Percentiles rank a stretch among this genome's conserved stretches.
Evolutionary conservation across 2,329 filamentous ascomycete genomes (phyloP).

Genomic region (Aureobasidium pullulans): DNA sequence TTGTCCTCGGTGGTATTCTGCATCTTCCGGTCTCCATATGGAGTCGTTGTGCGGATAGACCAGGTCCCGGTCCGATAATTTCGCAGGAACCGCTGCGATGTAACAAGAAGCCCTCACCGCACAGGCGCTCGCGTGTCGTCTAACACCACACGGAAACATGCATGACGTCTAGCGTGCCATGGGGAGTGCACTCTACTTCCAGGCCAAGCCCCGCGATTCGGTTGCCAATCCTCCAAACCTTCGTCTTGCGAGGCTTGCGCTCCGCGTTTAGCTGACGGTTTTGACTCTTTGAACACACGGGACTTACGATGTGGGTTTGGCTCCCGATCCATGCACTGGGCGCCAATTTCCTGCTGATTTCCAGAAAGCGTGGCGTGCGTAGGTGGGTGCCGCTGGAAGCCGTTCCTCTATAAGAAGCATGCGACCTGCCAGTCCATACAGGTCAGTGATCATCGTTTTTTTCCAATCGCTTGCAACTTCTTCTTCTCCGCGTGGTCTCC

Average conservation of each 20-base stretch:
- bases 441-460: neutral
- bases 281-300: neutral
- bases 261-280: neutral
- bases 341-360: slow-evolving; percentile 6
- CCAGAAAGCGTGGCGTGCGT: slow-evolving; percentile 4
- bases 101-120: neutral
- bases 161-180: slow-evolving; percentile 11
- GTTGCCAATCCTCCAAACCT: neutral
- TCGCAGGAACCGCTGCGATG: neutral
- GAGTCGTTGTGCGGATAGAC: neutral
- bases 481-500: neutral
- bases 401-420: slow-evolving; percentile 5
- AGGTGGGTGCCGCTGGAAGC: neutral
- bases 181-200: neutral
- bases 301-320: neutral
- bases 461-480: neutral
- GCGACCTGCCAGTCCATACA: neutral
- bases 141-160: neutral
- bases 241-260: neutral
- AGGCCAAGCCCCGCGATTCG: slow-evolving; percentile 4
- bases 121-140: slow-evolving; percentile 5
- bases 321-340: slow-evolving; percentile 9
- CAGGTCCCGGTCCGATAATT: neutral
- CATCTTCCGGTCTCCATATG: neutral
- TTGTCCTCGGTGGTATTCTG: slow-evolving; percentile 8